A percentile compares a stretch with the other conserved stretches of the same genome.
Conservation (phyloP, 2,329 filamentous ascomycete species). For the Fusarium phyllophilum region DNA sequence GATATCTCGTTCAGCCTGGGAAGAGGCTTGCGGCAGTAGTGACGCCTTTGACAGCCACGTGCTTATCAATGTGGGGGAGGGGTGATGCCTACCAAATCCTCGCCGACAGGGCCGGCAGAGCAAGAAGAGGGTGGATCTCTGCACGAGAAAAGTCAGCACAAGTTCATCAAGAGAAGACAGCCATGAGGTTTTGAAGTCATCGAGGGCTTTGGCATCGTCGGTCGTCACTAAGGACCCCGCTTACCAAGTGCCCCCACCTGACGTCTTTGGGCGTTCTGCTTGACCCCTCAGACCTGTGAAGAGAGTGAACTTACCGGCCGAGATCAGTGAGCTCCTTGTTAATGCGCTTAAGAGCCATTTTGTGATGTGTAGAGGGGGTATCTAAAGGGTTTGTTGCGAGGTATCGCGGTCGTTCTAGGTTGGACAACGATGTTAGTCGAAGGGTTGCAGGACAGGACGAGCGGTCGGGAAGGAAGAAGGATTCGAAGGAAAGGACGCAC, state of each 20-base stretch:
- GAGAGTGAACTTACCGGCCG: conserved; percentile 74
- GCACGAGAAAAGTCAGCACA: conserved; percentile 42
- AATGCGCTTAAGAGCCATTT: conserved; percentile 92
- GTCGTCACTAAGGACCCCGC: conserved; percentile 48
- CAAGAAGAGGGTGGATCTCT: conserved; percentile 99
- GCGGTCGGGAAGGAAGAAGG: conserved; percentile 28
- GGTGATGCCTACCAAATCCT: conserved; percentile 86
- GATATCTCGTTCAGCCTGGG: neutral
- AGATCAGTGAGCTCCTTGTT: conserved; percentile 94
- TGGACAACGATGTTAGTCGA: conserved; percentile 41
- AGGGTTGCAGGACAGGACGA: conserved; percentile 13
- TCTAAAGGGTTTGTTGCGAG: conserved; percentile 42
- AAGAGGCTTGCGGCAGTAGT: conserved; percentile 21
- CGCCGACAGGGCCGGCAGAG: conserved; percentile 95
- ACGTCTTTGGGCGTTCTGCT: conserved; percentile 44
- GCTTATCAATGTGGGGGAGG: conserved; percentile 41
- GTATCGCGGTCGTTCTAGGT: conserved; percentile 41
- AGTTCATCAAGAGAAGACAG: neutral
- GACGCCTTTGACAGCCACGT: conserved; percentile 26
- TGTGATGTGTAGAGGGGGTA: conserved; percentile 48
- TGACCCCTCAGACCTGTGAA: conserved; percentile 38
- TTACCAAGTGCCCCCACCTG: conserved; percentile 51
- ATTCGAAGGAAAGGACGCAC: conserved; percentile 42
- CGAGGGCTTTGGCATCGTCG: conserved; percentile 25
- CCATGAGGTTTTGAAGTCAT: conserved; percentile 11